phyloP scores from a whole-genome alignment of 805 yeast genomes.

The Pichia phayaonensis region DNA sequence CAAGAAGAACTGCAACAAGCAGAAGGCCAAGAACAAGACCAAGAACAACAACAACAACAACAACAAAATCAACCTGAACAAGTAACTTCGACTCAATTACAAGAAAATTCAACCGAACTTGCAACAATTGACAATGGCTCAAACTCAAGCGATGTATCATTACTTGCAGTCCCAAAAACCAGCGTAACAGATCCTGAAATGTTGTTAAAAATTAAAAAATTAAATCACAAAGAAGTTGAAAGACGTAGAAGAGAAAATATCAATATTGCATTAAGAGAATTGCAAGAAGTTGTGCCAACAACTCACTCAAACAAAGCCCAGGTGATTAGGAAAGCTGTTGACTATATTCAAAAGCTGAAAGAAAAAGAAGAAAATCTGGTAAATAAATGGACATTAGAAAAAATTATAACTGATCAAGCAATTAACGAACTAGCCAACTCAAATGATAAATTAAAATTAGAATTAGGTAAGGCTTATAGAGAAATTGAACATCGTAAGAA shows the following conservation, averaged over 20 bases:
- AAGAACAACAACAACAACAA: neutral
- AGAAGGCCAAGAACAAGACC: neutral
- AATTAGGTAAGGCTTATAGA: slow-evolving; percentile 85
- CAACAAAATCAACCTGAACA: neutral
- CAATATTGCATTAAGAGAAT: slow-evolving; percentile 75
- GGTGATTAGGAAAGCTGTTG: slow-evolving; percentile 80
- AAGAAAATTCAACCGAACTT: neutral
- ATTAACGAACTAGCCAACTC: slow-evolving; percentile 76
- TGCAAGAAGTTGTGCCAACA: slow-evolving; percentile 72
- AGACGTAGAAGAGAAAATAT: slow-evolving; percentile 85
- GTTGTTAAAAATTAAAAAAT: slow-evolving; percentile 76
- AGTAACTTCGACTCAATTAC: too few relatives aligned
- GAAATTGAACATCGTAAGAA: slow-evolving; percentile 82
- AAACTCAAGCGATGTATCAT: neutral
- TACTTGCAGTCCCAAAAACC: neutral
- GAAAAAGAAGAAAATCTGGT: slow-evolving; percentile 84
- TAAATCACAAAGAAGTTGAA: slow-evolving; percentile 94
- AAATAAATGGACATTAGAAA: slow-evolving; percentile 94
- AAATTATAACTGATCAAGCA: slow-evolving; percentile 85
- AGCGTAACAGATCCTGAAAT: slow-evolving; percentile 53
- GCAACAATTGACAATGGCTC: neutral
- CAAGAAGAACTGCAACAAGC: neutral
- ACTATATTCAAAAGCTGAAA: slow-evolving; percentile 80
- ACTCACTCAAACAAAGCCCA: slow-evolving; percentile 87
- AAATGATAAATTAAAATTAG: slow-evolving; percentile 81